Base-by-base conservation (phyloP, 495 filamentous ascomycete species). In the Podospora didyma region DNA sequence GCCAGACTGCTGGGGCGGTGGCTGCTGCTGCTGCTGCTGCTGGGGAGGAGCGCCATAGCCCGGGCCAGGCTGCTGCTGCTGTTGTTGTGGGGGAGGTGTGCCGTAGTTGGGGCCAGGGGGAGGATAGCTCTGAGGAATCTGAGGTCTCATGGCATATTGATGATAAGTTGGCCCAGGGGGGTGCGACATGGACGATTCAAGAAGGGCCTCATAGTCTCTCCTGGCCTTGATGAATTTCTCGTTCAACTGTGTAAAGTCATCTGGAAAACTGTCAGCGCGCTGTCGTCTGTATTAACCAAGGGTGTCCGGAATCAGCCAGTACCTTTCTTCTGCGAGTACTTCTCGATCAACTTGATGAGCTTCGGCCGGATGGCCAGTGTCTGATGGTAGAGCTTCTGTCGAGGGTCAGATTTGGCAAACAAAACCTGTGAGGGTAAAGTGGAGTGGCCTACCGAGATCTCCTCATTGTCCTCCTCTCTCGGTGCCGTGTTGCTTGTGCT, bases 321-420 rank as follows among this genome's bases (percentile, higher is more conserved):
- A 94, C 92, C 94, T 74, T 98, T 98, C 84, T 96, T 97, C 67
- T 98, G 94, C 14, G 94, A 96, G 63, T 98, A 98, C 74, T 97
- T 98, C 51, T 95, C 94, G 72, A 98, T 98, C 46, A 98, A 73
- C 73, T 98, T 96, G 67, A 98, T 97, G 31, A 97, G 79, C 73
- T 98, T 98, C 9, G 94, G 94, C 26, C 94, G 84, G 60, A 98
- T 98, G 1, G 92, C 90, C 46, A 97, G 64, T 2, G 94, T 97
- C 45, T 90, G 88, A 65, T 98, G 92, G 63, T 98, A 98, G 44
- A 98, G 74, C 57, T 86, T 89, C 85, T 87, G 62, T 24, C 28
- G 42, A 19, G 35, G 41, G 56, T 67, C 54, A 61, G 57, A 20
- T 34, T 14, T 50, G 9, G 24, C 39, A 39, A 4, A 24, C 26